Conservation (phyloP, 116 monocot genomes). For the Cymodocea nodosa region DNA sequence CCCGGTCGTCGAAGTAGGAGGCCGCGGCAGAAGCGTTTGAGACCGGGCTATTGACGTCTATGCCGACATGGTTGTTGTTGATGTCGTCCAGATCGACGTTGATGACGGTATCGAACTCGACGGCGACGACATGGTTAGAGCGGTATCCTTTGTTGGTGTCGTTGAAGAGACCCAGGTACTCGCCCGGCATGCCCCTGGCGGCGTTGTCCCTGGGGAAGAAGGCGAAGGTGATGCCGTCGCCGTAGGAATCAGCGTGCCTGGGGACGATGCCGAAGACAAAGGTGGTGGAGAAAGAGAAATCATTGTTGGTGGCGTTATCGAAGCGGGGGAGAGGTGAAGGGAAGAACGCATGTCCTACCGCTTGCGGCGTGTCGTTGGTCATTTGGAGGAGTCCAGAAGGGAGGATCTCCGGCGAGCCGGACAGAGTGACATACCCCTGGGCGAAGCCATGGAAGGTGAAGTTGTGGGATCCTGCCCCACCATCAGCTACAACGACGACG, state of each 20-base stretch:
- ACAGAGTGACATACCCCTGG: constrained; percentile 7
- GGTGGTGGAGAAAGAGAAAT: constrained; percentile 42
- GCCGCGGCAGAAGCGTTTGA: constrained; percentile 7
- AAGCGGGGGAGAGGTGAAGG: constrained; percentile 21
- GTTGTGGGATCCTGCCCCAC: background rate
- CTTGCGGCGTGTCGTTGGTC: constrained; percentile 32
- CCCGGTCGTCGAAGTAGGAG: constrained; percentile 5
- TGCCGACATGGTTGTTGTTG: constrained; percentile 27
- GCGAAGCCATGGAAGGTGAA: constrained; percentile 33
- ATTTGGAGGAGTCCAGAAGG: constrained; percentile 25
- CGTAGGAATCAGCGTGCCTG: constrained; percentile 20
- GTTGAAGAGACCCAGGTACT: constrained; percentile 25
- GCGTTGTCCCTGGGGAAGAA: constrained; percentile 12
- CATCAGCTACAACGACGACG: background rate
- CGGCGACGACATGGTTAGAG: constrained; percentile 13
- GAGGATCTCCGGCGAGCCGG: constrained; percentile 13
- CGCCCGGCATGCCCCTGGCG: background rate
- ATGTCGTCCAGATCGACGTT: constrained; percentile 17
- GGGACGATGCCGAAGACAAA: constrained; percentile 44
- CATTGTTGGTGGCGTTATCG: background rate
- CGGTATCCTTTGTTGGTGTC: background rate
- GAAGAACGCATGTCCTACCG: constrained; percentile 34
- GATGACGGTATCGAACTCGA: constrained; percentile 23
- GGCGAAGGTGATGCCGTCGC: constrained; percentile 40
- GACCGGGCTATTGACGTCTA: constrained; percentile 15